These are phyloP conservation scores for Colletotrichum sp. DNA, from an alignment of 2,329 filamentous ascomycete species.

Conservation along the genomic window DNA sequence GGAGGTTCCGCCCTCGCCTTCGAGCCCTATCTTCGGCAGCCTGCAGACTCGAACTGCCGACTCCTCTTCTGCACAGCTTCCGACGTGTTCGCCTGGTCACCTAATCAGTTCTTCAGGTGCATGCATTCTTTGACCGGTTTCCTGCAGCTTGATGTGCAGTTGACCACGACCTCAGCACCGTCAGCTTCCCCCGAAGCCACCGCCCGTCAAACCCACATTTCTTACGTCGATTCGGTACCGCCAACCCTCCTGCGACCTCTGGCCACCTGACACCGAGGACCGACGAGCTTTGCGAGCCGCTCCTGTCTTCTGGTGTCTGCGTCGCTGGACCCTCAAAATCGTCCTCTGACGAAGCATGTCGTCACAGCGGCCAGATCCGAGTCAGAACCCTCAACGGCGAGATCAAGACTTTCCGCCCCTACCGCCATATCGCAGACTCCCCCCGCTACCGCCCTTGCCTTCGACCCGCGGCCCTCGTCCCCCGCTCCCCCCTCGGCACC, in stretches of 20 bases:
- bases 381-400: conserved; percentile 31
- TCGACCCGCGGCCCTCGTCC: background rate
- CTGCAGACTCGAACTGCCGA: background rate
- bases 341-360: conserved; percentile 19
- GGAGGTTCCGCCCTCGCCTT: background rate
- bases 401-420: conserved; percentile 38
- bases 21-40: background rate
- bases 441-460: conserved; percentile 30
- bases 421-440: conserved; percentile 31
- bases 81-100: background rate
- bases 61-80: background rate
- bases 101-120: background rate
- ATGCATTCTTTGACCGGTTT: background rate
- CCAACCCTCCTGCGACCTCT: background rate
- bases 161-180: background rate
- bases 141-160: background rate
- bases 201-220: conserved; percentile 5
- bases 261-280: background rate
- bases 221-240: background rate
- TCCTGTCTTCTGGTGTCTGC: background rate
- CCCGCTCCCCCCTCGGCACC: background rate
- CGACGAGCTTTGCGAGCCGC: background rate
- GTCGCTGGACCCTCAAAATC: conserved; percentile 20
- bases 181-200: background rate
- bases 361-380: conserved; percentile 18